Percentiles rank a stretch among this genome's conserved stretches.
Evolutionary conservation across 208 protist genomes (phyloP).

Genomic region (Kentomonas sorsogonicus): DNA sequence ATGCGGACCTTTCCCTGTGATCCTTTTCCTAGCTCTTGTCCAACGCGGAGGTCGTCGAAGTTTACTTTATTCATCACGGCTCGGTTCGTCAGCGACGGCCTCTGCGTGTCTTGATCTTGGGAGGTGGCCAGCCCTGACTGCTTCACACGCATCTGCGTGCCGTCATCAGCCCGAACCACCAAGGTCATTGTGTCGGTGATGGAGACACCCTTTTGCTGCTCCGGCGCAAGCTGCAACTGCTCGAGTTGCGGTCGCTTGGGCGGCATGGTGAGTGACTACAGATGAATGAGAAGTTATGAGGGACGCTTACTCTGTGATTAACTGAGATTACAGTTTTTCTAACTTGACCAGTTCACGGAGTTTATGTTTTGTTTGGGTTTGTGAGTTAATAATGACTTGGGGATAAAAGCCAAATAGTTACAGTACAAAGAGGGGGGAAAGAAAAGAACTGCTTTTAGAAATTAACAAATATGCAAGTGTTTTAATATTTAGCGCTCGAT

Average conservation of each 20-base stretch:
- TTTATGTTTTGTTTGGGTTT: too few relatives aligned
- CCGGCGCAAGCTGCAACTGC: conserved; percentile 52
- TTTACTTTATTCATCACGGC: conserved; percentile 69
- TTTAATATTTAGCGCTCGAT: too few relatives aligned
- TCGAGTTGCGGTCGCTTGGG: conserved; percentile 72
- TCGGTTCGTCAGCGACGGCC: conserved; percentile 8
- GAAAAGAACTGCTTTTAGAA: too few relatives aligned
- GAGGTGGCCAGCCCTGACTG: conserved; percentile 62
- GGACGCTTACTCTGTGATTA: neutral
- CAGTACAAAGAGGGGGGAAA: too few relatives aligned
- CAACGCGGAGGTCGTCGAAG: conserved; percentile 83
- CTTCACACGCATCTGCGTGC: conserved; percentile 84
- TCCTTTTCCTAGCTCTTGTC: conserved; percentile 71
- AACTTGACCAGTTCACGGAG: too few relatives aligned
- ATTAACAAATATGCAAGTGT: too few relatives aligned
- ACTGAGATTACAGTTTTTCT: too few relatives aligned
- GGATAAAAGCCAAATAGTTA: too few relatives aligned
- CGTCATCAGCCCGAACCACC: conserved; percentile 84
- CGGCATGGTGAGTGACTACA: conserved; percentile 38
- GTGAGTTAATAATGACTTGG: too few relatives aligned
- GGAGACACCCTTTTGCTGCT: conserved; percentile 68
- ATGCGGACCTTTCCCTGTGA: conserved; percentile 87
- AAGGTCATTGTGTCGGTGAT: conserved; percentile 89
- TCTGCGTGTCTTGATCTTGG: conserved; percentile 14
- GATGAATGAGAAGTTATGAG: conserved; percentile 1